Percentiles rank a stretch among this genome's conserved stretches.
Evolutionary conservation across 2,329 filamentous ascomycete genomes (phyloP).

Genomic region (Microcera coccophila): DNA sequence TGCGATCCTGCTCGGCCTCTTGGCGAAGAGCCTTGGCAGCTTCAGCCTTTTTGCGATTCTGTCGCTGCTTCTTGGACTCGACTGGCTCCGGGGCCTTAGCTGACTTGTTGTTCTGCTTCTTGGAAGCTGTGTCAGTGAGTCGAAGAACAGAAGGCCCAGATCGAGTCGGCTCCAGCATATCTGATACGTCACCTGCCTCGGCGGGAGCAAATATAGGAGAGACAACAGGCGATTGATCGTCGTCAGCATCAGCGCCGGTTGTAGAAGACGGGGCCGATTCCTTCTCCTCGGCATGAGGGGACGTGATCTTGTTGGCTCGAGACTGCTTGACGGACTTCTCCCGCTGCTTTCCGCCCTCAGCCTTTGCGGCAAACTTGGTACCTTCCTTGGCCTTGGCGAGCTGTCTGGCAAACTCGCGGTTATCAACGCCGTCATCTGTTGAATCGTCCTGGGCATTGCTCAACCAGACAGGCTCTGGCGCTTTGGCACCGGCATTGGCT

Average conservation of each 20-base stretch:
- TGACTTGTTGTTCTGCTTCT: slow-evolving; percentile 60
- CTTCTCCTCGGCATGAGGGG: slow-evolving; percentile 39
- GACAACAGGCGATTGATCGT: slow-evolving; percentile 67
- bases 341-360: slow-evolving; percentile 58
- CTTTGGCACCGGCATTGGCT: slow-evolving; percentile 31
- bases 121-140: slow-evolving; percentile 63
- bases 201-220: slow-evolving; percentile 61
- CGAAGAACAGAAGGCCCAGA: slow-evolving; percentile 71
- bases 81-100: slow-evolving; percentile 60
- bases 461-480: slow-evolving; percentile 28
- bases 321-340: slow-evolving; percentile 69
- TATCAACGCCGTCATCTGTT: slow-evolving; percentile 60
- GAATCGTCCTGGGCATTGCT: slow-evolving; percentile 33
- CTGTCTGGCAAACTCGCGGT: slow-evolving; percentile 73
- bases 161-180: slow-evolving; percentile 79
- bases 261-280: slow-evolving; percentile 58
- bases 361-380: slow-evolving; percentile 52
- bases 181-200: slow-evolving; percentile 68
- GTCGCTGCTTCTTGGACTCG: slow-evolving; percentile 92
- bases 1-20: slow-evolving; percentile 74
- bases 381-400: slow-evolving; percentile 69
- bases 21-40: slow-evolving; percentile 70
- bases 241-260: slow-evolving; percentile 71
- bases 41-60: slow-evolving; percentile 86
- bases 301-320: slow-evolving; percentile 51